Evolutionary conservation across 257 asterid genomes (phyloP).

Genomic region (Solanum etuberosum): DNA sequence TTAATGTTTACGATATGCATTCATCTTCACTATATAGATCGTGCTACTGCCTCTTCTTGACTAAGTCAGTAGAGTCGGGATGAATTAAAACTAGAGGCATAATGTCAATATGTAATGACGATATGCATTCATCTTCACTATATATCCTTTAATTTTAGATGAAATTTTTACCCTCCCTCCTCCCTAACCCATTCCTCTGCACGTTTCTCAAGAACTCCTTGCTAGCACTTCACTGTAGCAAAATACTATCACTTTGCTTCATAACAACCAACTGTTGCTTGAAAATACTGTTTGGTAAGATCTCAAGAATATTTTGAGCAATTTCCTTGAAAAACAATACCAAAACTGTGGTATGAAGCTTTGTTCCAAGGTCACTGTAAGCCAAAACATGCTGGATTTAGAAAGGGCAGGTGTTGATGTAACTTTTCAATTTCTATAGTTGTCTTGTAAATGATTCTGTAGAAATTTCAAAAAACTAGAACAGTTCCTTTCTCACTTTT

Average conservation of each 20-base stretch:
- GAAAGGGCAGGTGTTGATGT: not conserved
- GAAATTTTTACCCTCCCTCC: not conserved
- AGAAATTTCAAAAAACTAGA: not conserved
- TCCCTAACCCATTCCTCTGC: not conserved
- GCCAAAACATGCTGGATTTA: not conserved
- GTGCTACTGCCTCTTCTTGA: not conserved
- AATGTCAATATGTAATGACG: not conserved
- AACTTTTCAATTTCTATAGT: not conserved
- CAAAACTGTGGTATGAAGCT: not conserved
- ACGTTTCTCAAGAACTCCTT: not conserved
- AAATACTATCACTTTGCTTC: not conserved
- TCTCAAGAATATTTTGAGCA: not conserved
- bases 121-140: not conserved
- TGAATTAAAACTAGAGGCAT: not conserved
- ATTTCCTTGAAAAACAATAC: not conserved
- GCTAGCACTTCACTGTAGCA: not conserved
- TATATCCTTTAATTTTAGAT: not conserved
- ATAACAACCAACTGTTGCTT: not conserved
- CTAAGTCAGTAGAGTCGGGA: not conserved
- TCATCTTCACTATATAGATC: not conserved
- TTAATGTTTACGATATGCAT: not conserved
- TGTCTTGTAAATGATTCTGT: not conserved
- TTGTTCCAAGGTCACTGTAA: not conserved
- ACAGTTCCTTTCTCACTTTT: not conserved
- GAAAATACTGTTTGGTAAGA: not conserved